Evolutionary conservation across 352 stramenopile species (phyloP).

Genomic region (Stramenopiles sp.): DNA sequence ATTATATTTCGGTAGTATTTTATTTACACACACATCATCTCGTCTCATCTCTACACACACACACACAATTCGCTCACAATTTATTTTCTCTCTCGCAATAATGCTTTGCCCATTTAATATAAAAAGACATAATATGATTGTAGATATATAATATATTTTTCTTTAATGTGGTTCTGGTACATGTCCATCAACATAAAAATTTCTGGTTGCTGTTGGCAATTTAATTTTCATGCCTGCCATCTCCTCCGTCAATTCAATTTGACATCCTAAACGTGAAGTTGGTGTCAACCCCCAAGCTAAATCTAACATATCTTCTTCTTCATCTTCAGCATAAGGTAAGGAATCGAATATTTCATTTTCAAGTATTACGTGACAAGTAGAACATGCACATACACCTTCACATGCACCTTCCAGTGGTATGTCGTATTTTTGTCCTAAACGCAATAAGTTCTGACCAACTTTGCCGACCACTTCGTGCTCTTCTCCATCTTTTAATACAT

Average conservation of each 20-base stretch:
- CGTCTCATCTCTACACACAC: too few relatives aligned
- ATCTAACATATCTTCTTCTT: slow-evolving; percentile 97
- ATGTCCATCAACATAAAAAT: slow-evolving; percentile 98
- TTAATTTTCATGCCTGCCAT: slow-evolving; percentile 66
- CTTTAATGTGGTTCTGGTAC: slow-evolving; percentile 88
- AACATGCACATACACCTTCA: slow-evolving; percentile 86
- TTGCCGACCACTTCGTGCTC: too few relatives aligned
- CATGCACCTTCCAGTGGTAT: slow-evolving; percentile 62
- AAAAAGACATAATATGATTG: too few relatives aligned
- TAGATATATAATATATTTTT: too few relatives aligned
- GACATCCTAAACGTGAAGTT: slow-evolving; percentile 55
- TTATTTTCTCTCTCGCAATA: too few relatives aligned
- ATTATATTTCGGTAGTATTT: too few relatives aligned
- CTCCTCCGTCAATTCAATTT: slow-evolving; percentile 60
- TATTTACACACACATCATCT: too few relatives aligned
- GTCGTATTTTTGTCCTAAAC: too few relatives aligned
- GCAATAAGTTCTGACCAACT: too few relatives aligned
- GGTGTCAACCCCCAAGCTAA: slow-evolving; percentile 92
- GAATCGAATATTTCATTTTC: slow-evolving; percentile 66
- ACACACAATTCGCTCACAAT: too few relatives aligned
- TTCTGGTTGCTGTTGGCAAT: slow-evolving; percentile 81
- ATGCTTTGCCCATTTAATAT: too few relatives aligned
- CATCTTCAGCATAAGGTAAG: slow-evolving; percentile 68
- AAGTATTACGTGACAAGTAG: slow-evolving; percentile 94
- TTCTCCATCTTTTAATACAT: too few relatives aligned